These are phyloP conservation scores for Solanum neorickii DNA, from an alignment of 257 asterid species.

Conservation along the genomic window DNA sequence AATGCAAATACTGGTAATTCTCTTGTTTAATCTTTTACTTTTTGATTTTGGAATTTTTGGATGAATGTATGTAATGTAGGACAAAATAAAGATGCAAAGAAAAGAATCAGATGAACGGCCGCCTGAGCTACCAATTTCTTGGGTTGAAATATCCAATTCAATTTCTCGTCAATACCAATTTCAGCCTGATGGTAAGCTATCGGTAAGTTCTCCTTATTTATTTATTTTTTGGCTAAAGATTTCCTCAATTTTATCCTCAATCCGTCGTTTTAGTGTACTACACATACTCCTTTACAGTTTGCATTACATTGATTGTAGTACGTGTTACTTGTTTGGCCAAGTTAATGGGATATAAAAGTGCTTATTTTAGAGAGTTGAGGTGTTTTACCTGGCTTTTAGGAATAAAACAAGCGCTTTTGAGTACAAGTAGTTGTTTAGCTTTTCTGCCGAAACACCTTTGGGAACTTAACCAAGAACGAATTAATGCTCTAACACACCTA, in stretches of 20 bases:
- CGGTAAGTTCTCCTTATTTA: conserved; percentile 26
- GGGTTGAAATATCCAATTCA: conserved; percentile 77
- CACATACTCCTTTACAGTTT: neutral
- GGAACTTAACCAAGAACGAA: neutral
- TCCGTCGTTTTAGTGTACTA: neutral
- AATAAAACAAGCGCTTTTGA: neutral
- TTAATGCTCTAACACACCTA: neutral
- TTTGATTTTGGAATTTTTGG: neutral
- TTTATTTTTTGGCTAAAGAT: neutral
- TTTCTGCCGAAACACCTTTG: neutral
- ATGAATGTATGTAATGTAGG: conserved; percentile 25
- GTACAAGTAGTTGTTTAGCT: neutral
- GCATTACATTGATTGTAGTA: neutral
- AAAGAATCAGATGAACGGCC: conserved; percentile 12
- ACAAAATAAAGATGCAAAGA: conserved; percentile 40
- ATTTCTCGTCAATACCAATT: conserved; percentile 62
- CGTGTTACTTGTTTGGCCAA: neutral
- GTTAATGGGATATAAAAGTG: neutral
- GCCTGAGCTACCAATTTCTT: conserved; percentile 42
- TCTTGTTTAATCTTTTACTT: neutral
- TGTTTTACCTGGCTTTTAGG: neutral
- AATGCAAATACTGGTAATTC: neutral
- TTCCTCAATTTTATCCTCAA: neutral
- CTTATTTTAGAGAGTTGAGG: neutral
- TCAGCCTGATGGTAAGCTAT: conserved; percentile 64